Percentiles rank a stretch among this genome's conserved stretches.
phyloP scores from a whole-genome alignment of 2,329 filamentous ascomycete genomes.

The Colletotrichum tropicale region DNA sequence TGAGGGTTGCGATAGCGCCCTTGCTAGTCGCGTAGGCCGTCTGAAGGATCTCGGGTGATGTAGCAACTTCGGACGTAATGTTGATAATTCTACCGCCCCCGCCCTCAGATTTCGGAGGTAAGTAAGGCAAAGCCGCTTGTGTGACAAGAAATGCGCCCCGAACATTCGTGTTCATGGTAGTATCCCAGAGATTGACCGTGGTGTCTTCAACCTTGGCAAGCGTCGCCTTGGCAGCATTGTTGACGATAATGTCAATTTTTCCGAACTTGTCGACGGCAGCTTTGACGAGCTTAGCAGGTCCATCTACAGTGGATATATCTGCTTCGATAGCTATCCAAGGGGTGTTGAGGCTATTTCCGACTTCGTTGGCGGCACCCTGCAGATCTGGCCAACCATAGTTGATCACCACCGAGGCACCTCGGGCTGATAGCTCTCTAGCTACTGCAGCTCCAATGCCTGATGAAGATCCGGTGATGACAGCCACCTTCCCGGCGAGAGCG shows the following conservation, averaged over 20 bases:
- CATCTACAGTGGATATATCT: conserved; percentile 41
- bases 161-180: conserved; percentile 44
- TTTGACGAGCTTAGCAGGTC: conserved; percentile 38
- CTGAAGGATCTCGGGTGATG: conserved; percentile 37
- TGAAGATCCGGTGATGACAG: conserved; percentile 51
- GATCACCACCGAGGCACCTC: conserved; percentile 51
- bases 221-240: conserved; percentile 38
- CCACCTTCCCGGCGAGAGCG: conserved; percentile 43
- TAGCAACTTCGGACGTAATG: conserved; percentile 40
- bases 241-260: conserved; percentile 43
- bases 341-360: conserved; percentile 22
- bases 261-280: conserved; percentile 37
- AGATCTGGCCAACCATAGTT: conserved; percentile 48
- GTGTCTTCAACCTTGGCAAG: conserved; percentile 41
- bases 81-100: conserved; percentile 44
- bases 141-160: conserved; percentile 46
- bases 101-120: conserved; percentile 26
- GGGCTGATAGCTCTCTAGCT: conserved; percentile 44
- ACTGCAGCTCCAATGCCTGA: conserved; percentile 51
- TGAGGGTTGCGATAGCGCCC: conserved; percentile 53
- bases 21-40: conserved; percentile 56
- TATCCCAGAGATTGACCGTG: conserved; percentile 41
- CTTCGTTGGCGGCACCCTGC: neutral
- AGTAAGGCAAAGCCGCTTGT: conserved; percentile 40
- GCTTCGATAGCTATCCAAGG: conserved; percentile 41